phyloP scores from a whole-genome alignment of 1,284 basidiomycete genomes.

The Tremellales sp. region DNA sequence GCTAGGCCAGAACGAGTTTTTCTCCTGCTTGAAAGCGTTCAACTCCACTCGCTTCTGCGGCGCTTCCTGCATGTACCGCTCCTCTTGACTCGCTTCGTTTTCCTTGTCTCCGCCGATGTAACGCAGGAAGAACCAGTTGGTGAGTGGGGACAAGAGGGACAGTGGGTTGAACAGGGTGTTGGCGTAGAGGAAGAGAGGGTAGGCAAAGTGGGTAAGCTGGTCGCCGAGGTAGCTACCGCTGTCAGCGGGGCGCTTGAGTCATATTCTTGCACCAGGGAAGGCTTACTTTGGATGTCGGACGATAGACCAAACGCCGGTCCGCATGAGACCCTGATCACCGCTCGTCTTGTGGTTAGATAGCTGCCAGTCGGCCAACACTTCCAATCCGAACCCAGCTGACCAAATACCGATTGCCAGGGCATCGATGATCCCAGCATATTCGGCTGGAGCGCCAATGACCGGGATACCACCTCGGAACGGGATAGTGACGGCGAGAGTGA shows the following conservation, averaged over 20 bases:
- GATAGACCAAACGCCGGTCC: constrained; percentile 25
- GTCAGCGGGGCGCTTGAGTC: not conserved
- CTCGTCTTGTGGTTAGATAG: constrained; percentile 12
- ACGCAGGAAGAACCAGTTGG: constrained; percentile 26
- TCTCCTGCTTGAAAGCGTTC: constrained; percentile 14
- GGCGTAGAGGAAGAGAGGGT: constrained; percentile 25
- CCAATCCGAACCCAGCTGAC: constrained; percentile 18
- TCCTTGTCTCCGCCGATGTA: constrained; percentile 27
- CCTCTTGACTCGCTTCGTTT: constrained; percentile 15
- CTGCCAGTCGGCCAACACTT: constrained; percentile 22
- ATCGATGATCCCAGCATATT: constrained; percentile 8
- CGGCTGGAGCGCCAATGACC: constrained; percentile 4
- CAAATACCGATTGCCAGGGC: constrained; percentile 14
- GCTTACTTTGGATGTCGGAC: constrained; percentile 31
- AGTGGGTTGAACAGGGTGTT: constrained; percentile 18
- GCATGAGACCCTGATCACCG: constrained; percentile 10
- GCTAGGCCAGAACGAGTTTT: constrained; percentile 29
- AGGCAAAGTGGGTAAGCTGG: constrained; percentile 22
- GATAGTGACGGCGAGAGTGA: constrained; percentile 20
- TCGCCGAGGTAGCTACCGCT: constrained; percentile 29
- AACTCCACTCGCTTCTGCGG: constrained; percentile 17
- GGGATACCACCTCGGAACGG: constrained; percentile 14
- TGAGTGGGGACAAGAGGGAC: constrained; percentile 22
- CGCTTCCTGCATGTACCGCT: constrained; percentile 15
- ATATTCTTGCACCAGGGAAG: not conserved